Conservation (phyloP, 2,329 filamentous ascomycete species). For the Eurotiales sp. region DNA sequence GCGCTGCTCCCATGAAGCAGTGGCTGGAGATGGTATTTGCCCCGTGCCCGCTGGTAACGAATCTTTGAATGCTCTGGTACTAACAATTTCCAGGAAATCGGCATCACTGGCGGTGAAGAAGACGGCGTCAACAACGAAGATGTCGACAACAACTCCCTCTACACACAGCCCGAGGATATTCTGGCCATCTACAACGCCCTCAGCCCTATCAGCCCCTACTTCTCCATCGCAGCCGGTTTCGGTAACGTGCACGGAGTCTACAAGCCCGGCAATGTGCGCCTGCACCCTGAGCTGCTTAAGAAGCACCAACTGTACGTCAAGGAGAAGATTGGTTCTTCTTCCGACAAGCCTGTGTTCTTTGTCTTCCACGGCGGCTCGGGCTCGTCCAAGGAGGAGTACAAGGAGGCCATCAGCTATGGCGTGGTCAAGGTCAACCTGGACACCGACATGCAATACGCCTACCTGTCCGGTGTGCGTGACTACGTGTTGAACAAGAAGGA, state of each 20-base stretch:
- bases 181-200: constrained; percentile 86
- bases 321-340: constrained; percentile 65
- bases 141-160: constrained; percentile 93
- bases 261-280: constrained; percentile 95
- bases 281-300: constrained; percentile 89
- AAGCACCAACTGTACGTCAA: constrained; percentile 95
- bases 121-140: constrained; percentile 98
- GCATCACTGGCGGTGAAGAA: constrained; percentile 95
- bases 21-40: constrained; percentile 89
- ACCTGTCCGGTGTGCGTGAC: constrained; percentile 88
- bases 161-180: constrained; percentile 97
- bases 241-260: constrained; percentile 99
- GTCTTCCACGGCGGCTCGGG: constrained; percentile 99
- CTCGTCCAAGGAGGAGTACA: constrained; percentile 85
- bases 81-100: constrained; percentile 60
- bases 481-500: constrained; percentile 94
- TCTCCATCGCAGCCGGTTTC: constrained; percentile 97
- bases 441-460: constrained; percentile 95
- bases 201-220: constrained; percentile 83
- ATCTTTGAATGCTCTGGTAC: too few relatives aligned
- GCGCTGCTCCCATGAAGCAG: constrained; percentile 93
- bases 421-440: constrained; percentile 99
- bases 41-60: background rate
- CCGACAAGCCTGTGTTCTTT: constrained; percentile 91
- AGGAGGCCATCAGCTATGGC: constrained; percentile 82